Evolutionary conservation across 2,329 filamentous ascomycete species (phyloP).

Genomic region (Nothophoma quercina): DNA sequence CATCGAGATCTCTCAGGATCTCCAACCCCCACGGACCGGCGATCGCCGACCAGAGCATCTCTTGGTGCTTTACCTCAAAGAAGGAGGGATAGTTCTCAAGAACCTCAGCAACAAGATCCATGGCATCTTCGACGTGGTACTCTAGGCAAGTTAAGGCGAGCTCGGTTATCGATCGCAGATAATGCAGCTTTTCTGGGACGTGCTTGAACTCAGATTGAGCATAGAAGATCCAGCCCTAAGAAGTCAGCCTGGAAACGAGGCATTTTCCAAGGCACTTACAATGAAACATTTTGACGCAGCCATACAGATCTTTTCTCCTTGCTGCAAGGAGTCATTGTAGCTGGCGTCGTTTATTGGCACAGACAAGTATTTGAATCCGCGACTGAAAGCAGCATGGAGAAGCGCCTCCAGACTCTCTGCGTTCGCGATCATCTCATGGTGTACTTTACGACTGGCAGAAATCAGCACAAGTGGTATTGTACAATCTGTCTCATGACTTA

Average conservation of each 20-base stretch:
- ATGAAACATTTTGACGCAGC: conserved; percentile 47
- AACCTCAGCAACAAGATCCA: conserved; percentile 48
- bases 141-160: conserved; percentile 68
- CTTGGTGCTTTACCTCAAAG: conserved; percentile 42
- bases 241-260: conserved; percentile 21
- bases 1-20: conserved; percentile 46
- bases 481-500: conserved; percentile 14
- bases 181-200: conserved; percentile 64
- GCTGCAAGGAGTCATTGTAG: conserved; percentile 31
- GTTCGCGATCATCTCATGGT: conserved; percentile 62
- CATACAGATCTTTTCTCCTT: conserved; percentile 44
- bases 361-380: conserved; percentile 45
- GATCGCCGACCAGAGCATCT: conserved; percentile 45
- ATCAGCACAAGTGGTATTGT: conserved; percentile 5
- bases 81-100: conserved; percentile 47
- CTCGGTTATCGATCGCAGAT: conserved; percentile 67
- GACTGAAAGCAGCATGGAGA: conserved; percentile 52
- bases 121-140: conserved; percentile 58
- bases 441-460: conserved; percentile 51
- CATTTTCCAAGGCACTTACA: conserved; percentile 35
- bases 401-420: conserved; percentile 60
- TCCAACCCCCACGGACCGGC: conserved; percentile 46
- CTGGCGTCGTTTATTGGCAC: conserved; percentile 31
- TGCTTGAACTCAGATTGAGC: conserved; percentile 69
- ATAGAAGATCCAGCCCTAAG: conserved; percentile 77